Evolutionary conservation across 2,329 filamentous ascomycete species (phyloP).

Genomic region (Pseudocercospora fuligena): DNA sequence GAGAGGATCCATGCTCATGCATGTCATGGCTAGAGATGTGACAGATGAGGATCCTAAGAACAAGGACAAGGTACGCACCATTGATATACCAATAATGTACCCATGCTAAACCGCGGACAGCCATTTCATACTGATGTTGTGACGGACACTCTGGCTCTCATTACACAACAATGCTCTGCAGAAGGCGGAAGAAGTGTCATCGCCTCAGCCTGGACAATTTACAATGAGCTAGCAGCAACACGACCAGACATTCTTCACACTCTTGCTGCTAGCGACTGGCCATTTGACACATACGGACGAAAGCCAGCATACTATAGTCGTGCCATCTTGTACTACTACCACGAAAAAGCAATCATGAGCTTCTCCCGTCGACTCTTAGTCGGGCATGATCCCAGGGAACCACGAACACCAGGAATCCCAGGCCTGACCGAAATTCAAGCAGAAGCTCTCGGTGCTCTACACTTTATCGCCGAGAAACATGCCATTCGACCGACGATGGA

Average conservation of each 20-base stretch:
- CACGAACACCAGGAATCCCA: neutral
- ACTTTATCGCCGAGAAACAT: neutral
- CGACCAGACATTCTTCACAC: neutral
- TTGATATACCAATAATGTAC: neutral
- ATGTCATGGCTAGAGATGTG: neutral
- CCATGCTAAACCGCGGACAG: neutral
- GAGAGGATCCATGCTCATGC: neutral
- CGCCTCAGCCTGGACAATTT: neutral
- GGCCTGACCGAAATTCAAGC: neutral
- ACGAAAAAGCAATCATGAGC: slow-evolving; percentile 1
- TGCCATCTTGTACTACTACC: neutral
- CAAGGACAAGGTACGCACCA: neutral
- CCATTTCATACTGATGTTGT: neutral
- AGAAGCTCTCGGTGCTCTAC: neutral
- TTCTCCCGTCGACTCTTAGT: neutral
- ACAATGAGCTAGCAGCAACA: neutral
- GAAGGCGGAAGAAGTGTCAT: slow-evolving; percentile 2
- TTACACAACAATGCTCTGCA: neutral
- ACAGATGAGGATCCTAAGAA: slow-evolving; percentile 1
- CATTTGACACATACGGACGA: neutral
- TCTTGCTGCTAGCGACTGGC: neutral
- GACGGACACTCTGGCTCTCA: neutral
- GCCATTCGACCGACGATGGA: neutral
- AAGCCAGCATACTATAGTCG: neutral
- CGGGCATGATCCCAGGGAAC: neutral